Base-by-base conservation (phyloP, 805 yeast species). In the Zygoascus flipseniorum region DNA sequence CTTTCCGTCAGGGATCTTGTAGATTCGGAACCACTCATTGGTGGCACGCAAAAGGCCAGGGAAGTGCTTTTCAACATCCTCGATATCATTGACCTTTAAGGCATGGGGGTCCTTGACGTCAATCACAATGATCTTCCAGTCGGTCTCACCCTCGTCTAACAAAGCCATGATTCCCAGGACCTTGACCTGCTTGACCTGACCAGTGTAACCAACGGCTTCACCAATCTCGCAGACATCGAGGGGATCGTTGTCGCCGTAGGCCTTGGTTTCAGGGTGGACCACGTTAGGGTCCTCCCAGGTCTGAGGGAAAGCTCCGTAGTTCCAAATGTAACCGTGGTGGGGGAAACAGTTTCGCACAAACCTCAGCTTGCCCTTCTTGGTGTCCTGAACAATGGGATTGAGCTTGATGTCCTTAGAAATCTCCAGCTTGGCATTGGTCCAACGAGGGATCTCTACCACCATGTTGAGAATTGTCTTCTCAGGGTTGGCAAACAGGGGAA, bases 301-400 rank as follows among this genome's bases (percentile, higher is more conserved):
- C 90, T 92, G 97, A 61, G 98, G 98, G 81, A 92, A 86, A 49
- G 97, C 97, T 71, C 98, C 99, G 71, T 92, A 92, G 78, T 93
- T 93, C 77, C 89, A 96, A 63, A 92, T 92, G 78, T 93, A 92
- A 64, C 99, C 99, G 72, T 93, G 95, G 78, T 87, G 96, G 52
- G 99, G 99, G 88, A 92, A 92, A 72, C 95, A 83, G 81, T 93
- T 93, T 77, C 96, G 85, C 56, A 93, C 98, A 64, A 85, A 93
- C 76, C 98, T 83, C 67, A 89, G 81, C 73, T 89, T 85, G 62
- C 97, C 98, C 79, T 93, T 92, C 79, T 93, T 93, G 68, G 95
- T 87, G 74, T 93, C 99, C 77, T 93, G 99, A 58, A 87, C 77
- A 64, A 93, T 93, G 65, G 99, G 99, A 78, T 93, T 93, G 69